Evolutionary conservation across 2,329 filamentous ascomycete genomes (phyloP).

Genomic region (Pseudogymnoascus sp.): DNA sequence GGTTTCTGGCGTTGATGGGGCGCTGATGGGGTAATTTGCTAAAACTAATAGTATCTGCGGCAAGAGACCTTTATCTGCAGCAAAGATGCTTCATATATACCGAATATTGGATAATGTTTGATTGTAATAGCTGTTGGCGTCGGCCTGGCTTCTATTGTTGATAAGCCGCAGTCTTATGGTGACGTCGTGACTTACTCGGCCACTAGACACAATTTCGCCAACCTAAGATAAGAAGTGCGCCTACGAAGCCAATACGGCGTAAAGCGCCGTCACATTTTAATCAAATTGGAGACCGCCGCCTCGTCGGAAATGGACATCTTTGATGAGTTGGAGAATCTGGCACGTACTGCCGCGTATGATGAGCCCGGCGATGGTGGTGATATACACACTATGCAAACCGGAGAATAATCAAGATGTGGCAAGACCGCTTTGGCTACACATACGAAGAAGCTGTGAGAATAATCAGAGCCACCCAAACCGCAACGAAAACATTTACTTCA

Average conservation of each 20-base stretch:
- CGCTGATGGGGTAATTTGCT: not conserved
- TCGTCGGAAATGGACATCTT: conserved; percentile 20
- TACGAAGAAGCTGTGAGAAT: conserved; percentile 30
- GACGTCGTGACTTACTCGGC: not conserved
- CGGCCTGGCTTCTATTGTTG: not conserved
- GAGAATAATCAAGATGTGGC: conserved; percentile 8
- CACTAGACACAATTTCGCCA: not conserved
- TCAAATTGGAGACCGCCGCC: not conserved
- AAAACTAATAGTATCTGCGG: not conserved
- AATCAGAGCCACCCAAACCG: not conserved
- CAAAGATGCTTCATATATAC: not conserved
- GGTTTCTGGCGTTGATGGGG: not conserved
- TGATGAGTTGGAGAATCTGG: conserved; percentile 24
- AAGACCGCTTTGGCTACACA: conserved; percentile 20
- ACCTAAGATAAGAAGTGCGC: not conserved
- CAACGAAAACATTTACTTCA: not conserved
- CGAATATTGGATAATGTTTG: not conserved
- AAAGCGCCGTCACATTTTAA: too few species aligned
- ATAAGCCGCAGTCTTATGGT: not conserved
- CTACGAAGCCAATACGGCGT: too few species aligned
- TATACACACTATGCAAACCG: not conserved
- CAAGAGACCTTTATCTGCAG: not conserved
- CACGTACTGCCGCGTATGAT: conserved; percentile 17
- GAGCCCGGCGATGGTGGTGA: conserved; percentile 17
- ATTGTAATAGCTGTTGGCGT: not conserved